Conservation (phyloP, 345 rosid genomes). For the Eucalyptus curtisii region DNA sequence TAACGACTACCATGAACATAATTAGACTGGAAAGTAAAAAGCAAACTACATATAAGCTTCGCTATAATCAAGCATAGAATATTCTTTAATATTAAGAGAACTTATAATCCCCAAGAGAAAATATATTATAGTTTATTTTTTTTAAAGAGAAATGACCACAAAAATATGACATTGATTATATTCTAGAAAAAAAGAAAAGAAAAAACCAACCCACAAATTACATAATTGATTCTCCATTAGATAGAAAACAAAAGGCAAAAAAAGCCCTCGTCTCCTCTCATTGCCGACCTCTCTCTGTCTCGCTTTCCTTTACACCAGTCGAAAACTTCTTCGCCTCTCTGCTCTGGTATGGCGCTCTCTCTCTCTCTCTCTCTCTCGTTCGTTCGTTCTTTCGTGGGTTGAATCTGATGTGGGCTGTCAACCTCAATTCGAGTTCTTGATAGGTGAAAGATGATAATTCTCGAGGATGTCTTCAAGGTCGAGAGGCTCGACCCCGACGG, state of each 20-base stretch:
- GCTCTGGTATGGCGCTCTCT: not conserved
- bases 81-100: not conserved
- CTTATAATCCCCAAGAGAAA: not conserved
- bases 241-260: not conserved
- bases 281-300: not conserved
- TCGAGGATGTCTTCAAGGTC: slow-evolving; percentile 69
- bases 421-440: not conserved
- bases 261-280: not conserved
- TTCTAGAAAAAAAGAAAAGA: not conserved
- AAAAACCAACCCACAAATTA: not conserved
- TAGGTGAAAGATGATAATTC: slow-evolving; percentile 4
- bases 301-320: not conserved
- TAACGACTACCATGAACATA: rapidly evolving
- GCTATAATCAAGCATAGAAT: not conserved
- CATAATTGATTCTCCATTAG: not conserved
- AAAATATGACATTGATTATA: not conserved
- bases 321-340: not conserved
- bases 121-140: rapidly evolving
- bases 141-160: not conserved
- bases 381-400: not conserved
- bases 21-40: not conserved
- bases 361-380: not conserved
- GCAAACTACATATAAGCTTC: not conserved
- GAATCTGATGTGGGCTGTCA: not conserved
- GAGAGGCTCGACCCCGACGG: slow-evolving; percentile 61